Percentiles rank a stretch among this genome's conserved stretches.
Conservation (phyloP, 441 rosid species). For the Bruguiera hainesii region DNA sequence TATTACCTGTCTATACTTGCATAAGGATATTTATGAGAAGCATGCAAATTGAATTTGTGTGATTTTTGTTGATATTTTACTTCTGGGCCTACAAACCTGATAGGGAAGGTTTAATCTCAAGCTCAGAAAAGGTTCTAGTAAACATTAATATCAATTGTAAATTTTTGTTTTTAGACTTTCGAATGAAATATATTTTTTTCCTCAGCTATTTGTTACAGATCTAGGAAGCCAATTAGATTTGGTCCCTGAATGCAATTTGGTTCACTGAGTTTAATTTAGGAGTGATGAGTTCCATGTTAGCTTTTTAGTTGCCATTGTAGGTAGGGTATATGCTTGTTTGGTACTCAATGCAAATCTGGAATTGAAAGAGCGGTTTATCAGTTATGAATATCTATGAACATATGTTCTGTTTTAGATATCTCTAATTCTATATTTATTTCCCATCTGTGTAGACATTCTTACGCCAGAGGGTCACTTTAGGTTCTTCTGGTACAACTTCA, state of each 20-base stretch:
- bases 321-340: background rate
- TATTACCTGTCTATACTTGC: background rate
- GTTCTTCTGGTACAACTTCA: conserved; percentile 44
- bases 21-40: background rate
- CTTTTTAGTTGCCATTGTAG: background rate
- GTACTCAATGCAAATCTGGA: background rate
- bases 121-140: background rate
- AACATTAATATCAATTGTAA: background rate
- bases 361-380: no score
- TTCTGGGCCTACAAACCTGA: conserved; percentile 1
- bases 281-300: background rate
- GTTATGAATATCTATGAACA: no score
- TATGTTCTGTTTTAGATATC: background rate
- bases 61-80: background rate
- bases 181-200: background rate
- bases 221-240: no score
- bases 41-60: conserved; percentile 9
- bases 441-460: conserved; percentile 61
- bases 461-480: conserved; percentile 88
- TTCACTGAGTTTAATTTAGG: background rate
- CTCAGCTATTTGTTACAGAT: background rate
- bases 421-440: background rate
- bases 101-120: background rate
- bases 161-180: background rate
- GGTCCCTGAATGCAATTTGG: no score